A percentile compares a stretch with the other conserved stretches of the same genome.
Evolutionary conservation across 1,284 basidiomycete genomes (phyloP).

Genomic region (Porogramme epimiltina): DNA sequence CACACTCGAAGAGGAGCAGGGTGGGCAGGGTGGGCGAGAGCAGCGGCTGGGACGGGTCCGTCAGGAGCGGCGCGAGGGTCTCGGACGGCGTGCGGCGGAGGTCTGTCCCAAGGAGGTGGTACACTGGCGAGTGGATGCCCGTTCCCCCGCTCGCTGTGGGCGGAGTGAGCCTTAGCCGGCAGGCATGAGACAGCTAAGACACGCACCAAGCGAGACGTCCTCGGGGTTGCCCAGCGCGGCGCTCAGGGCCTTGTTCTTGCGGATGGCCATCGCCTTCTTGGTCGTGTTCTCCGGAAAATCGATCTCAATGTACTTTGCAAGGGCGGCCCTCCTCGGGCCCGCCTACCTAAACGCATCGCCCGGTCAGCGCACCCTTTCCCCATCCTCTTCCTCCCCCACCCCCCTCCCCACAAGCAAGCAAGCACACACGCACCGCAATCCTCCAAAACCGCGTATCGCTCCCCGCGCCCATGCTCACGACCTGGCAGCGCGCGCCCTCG

Average conservation of each 20-base stretch:
- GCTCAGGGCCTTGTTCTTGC: conserved; percentile 66
- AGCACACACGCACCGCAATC: conserved; percentile 66
- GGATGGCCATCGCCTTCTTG: conserved; percentile 83
- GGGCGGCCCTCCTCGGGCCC: conserved; percentile 45
- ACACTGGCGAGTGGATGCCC: conserved; percentile 62
- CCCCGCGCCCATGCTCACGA: conserved; percentile 89
- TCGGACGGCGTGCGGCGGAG: conserved; percentile 57
- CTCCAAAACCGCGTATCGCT: conserved; percentile 95
- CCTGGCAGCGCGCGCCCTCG: conserved; percentile 61
- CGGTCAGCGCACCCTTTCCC: conserved; percentile 1
- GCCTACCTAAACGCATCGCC: conserved; percentile 45
- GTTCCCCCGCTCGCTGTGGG: conserved; percentile 68
- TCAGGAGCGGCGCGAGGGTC: conserved; percentile 42
- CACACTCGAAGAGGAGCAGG: conserved; percentile 88
- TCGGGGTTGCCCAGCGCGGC: conserved; percentile 50
- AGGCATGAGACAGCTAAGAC: not conserved
- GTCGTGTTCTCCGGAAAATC: conserved; percentile 88
- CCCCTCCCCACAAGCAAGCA: too few species aligned
- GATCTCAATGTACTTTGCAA: conserved; percentile 80
- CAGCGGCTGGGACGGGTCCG: conserved; percentile 32
- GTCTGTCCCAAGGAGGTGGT: conserved; percentile 78
- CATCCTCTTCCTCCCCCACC: not conserved
- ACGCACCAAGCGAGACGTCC: conserved; percentile 46
- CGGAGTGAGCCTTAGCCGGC: not conserved
- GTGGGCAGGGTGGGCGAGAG: conserved; percentile 76